These are phyloP conservation scores for Strombidium stylifer DNA, from an alignment of 73 alveolate species.

Conservation along the genomic window DNA sequence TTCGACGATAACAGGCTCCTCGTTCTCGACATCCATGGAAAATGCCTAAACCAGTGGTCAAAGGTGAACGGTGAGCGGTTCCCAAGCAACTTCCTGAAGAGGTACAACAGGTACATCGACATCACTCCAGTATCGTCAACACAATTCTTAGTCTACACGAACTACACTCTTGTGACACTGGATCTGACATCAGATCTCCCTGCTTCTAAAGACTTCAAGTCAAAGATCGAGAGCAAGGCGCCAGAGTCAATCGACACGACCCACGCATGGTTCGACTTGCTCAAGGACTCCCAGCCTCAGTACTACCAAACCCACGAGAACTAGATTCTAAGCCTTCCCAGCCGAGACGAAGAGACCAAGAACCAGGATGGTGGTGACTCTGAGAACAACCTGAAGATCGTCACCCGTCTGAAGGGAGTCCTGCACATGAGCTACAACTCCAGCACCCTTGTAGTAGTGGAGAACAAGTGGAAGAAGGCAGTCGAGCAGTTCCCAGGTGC, in stretches of 20 bases:
- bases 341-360: constrained; percentile 21
- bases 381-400: constrained; percentile 54
- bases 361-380: too few relatives aligned
- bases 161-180: constrained; percentile 55
- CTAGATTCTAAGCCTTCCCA: too few relatives aligned
- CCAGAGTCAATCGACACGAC: too few relatives aligned
- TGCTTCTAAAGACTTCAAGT: too few relatives aligned
- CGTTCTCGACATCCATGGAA: constrained; percentile 40
- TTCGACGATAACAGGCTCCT: constrained; percentile 66
- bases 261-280: constrained; percentile 21
- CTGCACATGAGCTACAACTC: constrained; percentile 48
- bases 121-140: constrained; percentile 39
- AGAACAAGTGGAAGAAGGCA: constrained; percentile 73
- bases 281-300: constrained; percentile 8
- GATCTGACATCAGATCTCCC: constrained; percentile 56
- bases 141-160: constrained; percentile 59
- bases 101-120: constrained; percentile 69
- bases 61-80: constrained; percentile 41
- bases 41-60: constrained; percentile 68
- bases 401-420: constrained; percentile 63
- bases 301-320: constrained; percentile 39
- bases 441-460: constrained; percentile 53
- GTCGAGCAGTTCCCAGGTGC: constrained; percentile 69
- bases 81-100: constrained; percentile 60
- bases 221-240: too few relatives aligned